A percentile compares a stretch with the other conserved stretches of the same genome.
Evolutionary conservation across 805 yeast species (phyloP).

Genomic region (Zygosaccharomyces bailii): DNA sequence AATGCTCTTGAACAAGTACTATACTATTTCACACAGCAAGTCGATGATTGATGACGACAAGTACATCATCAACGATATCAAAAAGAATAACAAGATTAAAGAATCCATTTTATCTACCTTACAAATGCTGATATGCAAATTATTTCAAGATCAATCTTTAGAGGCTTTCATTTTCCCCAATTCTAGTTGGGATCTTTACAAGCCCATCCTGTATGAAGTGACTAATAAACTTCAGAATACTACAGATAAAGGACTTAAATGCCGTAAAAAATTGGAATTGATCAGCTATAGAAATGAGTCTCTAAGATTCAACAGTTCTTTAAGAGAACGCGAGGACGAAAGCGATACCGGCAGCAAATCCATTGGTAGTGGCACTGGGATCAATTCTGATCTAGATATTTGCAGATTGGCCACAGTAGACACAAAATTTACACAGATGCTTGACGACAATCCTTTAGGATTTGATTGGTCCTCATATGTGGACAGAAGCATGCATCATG

Average conservation of each 20-base stretch:
- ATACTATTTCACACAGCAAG: slow-evolving; percentile 35
- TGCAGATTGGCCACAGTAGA: slow-evolving; percentile 25
- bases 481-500: slow-evolving; percentile 26
- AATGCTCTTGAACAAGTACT: slow-evolving; percentile 48
- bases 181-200: slow-evolving; percentile 53
- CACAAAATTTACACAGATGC: slow-evolving; percentile 21
- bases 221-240: slow-evolving; percentile 25
- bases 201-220: slow-evolving; percentile 45
- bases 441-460: slow-evolving; percentile 30
- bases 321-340: slow-evolving; percentile 39
- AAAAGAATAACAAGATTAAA: slow-evolving; percentile 35
- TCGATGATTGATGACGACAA: slow-evolving; percentile 38
- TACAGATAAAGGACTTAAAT: slow-evolving; percentile 29
- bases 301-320: slow-evolving; percentile 49
- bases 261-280: slow-evolving; percentile 50
- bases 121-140: slow-evolving; percentile 27
- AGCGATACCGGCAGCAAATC: slow-evolving; percentile 16
- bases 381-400: slow-evolving; percentile 39
- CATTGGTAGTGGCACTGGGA: slow-evolving; percentile 16
- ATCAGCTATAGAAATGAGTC: slow-evolving; percentile 70
- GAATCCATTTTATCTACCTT: slow-evolving; percentile 28
- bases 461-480: slow-evolving; percentile 34
- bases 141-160: slow-evolving; percentile 35
- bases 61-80: slow-evolving; percentile 37
- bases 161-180: slow-evolving; percentile 63